These are phyloP conservation scores for Thalassiosira tumida DNA, from an alignment of 352 stramenopile species.

Conservation along the genomic window DNA sequence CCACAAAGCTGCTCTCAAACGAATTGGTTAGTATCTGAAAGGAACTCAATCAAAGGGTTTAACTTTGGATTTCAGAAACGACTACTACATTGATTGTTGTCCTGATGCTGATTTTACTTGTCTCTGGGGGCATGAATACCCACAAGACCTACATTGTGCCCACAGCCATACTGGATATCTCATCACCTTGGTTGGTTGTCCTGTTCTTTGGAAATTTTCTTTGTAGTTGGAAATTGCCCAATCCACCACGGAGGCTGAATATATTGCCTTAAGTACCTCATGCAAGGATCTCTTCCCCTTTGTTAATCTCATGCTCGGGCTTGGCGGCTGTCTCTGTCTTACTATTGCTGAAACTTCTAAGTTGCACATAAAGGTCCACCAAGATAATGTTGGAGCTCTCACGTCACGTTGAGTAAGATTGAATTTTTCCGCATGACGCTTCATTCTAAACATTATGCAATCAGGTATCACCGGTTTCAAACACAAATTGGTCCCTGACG, in stretches of 20 bases:
- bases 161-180: conserved; percentile 17
- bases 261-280: conserved; percentile 24
- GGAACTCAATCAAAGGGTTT: neutral
- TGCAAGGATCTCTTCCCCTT: conserved; percentile 47
- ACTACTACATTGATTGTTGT: neutral
- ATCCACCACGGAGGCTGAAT: conserved; percentile 29
- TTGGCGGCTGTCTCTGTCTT: neutral
- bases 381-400: conserved; percentile 56
- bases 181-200: conserved; percentile 21
- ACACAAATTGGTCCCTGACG: neutral
- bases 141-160: conserved; percentile 12
- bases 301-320: conserved; percentile 3
- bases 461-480: conserved; percentile 37
- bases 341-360: neutral
- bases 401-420: conserved; percentile 2
- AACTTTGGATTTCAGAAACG: conserved; percentile 9
- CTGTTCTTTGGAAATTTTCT: neutral
- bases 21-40: conserved; percentile 14
- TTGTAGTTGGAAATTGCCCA: conserved; percentile 12
- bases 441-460: conserved; percentile 22
- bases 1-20: neutral
- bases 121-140: conserved; percentile 20
- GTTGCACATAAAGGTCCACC: conserved; percentile 34
- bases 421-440: conserved; percentile 15
- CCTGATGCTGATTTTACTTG: conserved; percentile 30